Conservation (phyloP, 129 eudicot genomes). For the Tagetes erecta region DNA sequence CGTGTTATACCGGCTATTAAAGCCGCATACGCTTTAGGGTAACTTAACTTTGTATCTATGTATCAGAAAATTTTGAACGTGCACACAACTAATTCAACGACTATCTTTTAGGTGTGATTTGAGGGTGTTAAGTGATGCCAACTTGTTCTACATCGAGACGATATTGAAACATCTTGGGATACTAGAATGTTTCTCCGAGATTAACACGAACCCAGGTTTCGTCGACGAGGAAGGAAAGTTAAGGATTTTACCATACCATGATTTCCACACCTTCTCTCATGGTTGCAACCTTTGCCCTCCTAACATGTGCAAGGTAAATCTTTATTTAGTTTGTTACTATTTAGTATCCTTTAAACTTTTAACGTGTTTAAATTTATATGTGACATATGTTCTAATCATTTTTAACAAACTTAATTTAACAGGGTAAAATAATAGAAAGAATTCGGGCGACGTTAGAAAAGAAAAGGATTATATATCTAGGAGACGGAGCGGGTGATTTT, state of each 20-base stretch:
- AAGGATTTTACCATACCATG: slow-evolving; percentile 66
- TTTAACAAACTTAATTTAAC: not conserved
- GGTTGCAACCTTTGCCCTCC: slow-evolving; percentile 81
- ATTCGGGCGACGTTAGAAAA: slow-evolving; percentile 47
- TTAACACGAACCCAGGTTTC: slow-evolving; percentile 70
- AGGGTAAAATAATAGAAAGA: slow-evolving; percentile 71
- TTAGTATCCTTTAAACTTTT: not conserved
- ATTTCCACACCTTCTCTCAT: slow-evolving; percentile 49
- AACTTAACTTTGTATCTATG: not conserved
- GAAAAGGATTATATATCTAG: slow-evolving; percentile 60
- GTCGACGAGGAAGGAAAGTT: slow-evolving; percentile 62
- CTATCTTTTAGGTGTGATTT: slow-evolving; percentile 60
- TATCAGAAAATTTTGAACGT: not conserved
- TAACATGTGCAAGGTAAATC: slow-evolving; percentile 91
- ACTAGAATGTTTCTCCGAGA: slow-evolving; percentile 63
- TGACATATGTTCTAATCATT: too few species aligned
- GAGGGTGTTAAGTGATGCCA: slow-evolving; percentile 88
- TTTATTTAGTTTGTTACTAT: not conserved
- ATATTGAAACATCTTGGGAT: slow-evolving; percentile 68
- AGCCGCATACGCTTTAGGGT: slow-evolving; percentile 74
- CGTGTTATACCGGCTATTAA: slow-evolving; percentile 68
- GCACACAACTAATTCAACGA: not conserved
- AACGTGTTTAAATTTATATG: not conserved
- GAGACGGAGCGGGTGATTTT: slow-evolving; percentile 82
- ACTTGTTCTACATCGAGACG: slow-evolving; percentile 72